These are phyloP conservation scores for Cladosporium sphaerospermum DNA, from an alignment of 2,329 filamentous ascomycete genomes.

Conservation along the genomic window DNA sequence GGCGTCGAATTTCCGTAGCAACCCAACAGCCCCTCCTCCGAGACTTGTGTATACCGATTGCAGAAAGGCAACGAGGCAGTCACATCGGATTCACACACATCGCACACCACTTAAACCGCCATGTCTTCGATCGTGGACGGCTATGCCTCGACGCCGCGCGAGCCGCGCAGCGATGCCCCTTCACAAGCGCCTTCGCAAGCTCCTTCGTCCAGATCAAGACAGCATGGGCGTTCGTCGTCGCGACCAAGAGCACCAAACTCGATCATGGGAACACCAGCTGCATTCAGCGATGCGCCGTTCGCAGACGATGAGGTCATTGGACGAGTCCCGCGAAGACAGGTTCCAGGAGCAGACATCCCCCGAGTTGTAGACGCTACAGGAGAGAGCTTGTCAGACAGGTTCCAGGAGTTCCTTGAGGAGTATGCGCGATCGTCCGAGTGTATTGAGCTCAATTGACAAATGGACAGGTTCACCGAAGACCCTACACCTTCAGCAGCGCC, in stretches of 20 bases:
- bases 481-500: slow-evolving; percentile 58
- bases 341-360: slow-evolving; percentile 55
- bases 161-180: slow-evolving; percentile 34
- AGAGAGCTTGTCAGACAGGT: slow-evolving; percentile 66
- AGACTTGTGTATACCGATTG: neutral
- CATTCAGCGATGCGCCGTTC: slow-evolving; percentile 53
- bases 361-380: slow-evolving; percentile 72
- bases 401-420: slow-evolving; percentile 75
- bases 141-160: slow-evolving; percentile 27
- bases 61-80: no score
- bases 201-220: slow-evolving; percentile 22
- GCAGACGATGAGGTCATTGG: slow-evolving; percentile 58
- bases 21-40: slow-evolving; percentile 4
- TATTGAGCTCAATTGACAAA: no score
- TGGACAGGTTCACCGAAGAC: slow-evolving; percentile 58
- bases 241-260: slow-evolving; percentile 49
- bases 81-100: neutral
- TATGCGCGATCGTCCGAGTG: slow-evolving; percentile 34
- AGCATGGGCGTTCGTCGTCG: slow-evolving; percentile 44
- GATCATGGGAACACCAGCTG: slow-evolving; percentile 42
- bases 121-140: slow-evolving; percentile 50
- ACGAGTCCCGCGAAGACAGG: slow-evolving; percentile 40
- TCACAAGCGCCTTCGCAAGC: slow-evolving; percentile 13
- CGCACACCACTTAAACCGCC: slow-evolving; percentile 13
- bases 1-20: slow-evolving; percentile 9